Evolutionary conservation across 148 eudicot species (phyloP).

Genomic region (Pharnaceum exiguum): DNA sequence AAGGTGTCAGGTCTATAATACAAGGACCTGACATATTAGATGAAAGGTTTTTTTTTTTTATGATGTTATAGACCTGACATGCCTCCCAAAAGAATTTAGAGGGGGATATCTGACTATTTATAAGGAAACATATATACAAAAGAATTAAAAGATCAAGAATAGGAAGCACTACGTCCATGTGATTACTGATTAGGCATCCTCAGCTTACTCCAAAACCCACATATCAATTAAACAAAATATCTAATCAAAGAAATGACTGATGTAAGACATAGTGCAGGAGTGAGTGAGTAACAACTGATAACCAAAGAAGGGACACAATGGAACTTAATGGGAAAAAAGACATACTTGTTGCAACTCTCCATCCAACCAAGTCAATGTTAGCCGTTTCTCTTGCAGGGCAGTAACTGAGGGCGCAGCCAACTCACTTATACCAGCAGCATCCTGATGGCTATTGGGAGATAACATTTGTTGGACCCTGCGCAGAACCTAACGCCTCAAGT

Average conservation of each 20-base stretch:
- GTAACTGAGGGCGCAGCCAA: slow-evolving; percentile 36
- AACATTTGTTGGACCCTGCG: slow-evolving; percentile 76
- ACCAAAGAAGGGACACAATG: neutral
- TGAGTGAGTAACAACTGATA: neutral
- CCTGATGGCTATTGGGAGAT: slow-evolving; percentile 32
- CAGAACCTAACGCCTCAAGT: slow-evolving; percentile 55
- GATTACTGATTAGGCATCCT: neutral
- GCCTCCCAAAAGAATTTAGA: no score
- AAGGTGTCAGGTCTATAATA: no score
- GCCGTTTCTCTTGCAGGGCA: slow-evolving; percentile 65
- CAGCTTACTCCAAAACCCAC: no score
- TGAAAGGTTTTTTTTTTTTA: no score
- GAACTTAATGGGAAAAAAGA: neutral
- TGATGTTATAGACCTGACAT: no score
- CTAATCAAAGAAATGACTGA: no score
- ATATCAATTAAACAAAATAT: no score
- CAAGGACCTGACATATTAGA: no score
- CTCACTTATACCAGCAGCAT: slow-evolving; percentile 30
- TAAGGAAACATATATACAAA: no score
- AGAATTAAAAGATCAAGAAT: no score
- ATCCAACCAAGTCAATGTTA: slow-evolving; percentile 93
- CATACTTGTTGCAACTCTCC: slow-evolving; percentile 91
- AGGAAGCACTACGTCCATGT: neutral
- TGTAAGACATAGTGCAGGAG: no score
- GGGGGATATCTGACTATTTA: no score